These are phyloP conservation scores for Claviceps monticola DNA, from an alignment of 2,329 filamentous ascomycete genomes.

Conservation along the genomic window DNA sequence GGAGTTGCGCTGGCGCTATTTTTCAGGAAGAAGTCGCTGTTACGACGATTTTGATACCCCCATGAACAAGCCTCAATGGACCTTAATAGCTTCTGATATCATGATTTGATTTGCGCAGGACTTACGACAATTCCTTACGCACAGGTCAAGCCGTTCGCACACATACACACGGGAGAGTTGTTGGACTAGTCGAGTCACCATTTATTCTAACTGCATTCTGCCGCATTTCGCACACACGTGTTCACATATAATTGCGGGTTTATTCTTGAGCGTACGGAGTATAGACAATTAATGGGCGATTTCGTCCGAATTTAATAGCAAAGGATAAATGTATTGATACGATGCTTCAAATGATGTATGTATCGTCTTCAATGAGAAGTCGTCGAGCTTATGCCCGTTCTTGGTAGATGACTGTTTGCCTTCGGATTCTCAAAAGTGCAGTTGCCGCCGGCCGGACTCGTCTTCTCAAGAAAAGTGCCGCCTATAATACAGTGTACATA, in stretches of 20 bases:
- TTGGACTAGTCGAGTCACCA: neutral
- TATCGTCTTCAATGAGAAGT: neutral
- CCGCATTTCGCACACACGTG: neutral
- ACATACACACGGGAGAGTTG: neutral
- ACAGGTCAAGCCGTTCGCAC: neutral
- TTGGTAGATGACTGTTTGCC: too few relatives aligned
- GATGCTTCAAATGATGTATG: too few relatives aligned
- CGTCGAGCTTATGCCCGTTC: neutral
- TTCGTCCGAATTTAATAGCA: neutral
- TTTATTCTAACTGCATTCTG: neutral
- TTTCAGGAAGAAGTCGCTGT: conserved; percentile 8
- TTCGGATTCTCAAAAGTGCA: too few relatives aligned
- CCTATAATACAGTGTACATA: too few relatives aligned
- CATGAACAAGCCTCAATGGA: neutral
- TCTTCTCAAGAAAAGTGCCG: too few relatives aligned
- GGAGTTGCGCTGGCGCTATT: conserved; percentile 10
- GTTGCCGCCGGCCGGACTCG: too few relatives aligned
- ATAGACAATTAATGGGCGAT: neutral
- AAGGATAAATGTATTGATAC: neutral
- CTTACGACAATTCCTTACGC: neutral
- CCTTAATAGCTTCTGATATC: neutral
- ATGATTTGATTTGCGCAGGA: neutral
- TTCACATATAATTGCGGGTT: conserved; percentile 1
- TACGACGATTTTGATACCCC: conserved; percentile 8
- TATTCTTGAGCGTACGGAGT: conserved; percentile 2